A percentile compares a stretch with the other conserved stretches of the same genome.
These are phyloP conservation scores for Aureobasidium vineae DNA, from an alignment of 2,329 filamentous ascomycete genomes.

Conservation along the genomic window DNA sequence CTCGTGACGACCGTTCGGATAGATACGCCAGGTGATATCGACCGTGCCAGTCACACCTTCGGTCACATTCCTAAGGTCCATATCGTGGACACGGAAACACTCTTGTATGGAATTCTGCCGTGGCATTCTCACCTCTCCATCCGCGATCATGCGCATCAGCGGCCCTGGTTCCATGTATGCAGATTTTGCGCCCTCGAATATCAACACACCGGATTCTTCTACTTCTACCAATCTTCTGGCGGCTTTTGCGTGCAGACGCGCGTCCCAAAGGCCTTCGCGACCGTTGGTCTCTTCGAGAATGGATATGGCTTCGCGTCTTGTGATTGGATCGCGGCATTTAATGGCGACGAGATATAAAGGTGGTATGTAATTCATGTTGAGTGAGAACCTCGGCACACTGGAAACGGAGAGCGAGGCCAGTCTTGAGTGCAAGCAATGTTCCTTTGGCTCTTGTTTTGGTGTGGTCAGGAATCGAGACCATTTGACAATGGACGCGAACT, in stretches of 20 bases:
- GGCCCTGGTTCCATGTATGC: constrained; percentile 10
- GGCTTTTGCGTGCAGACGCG: constrained; percentile 30
- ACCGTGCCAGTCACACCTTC: not conserved
- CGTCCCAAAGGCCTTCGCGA: constrained; percentile 32
- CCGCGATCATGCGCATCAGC: constrained; percentile 1
- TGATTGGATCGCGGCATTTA: constrained; percentile 32
- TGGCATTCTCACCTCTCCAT: not conserved
- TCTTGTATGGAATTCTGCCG: not conserved
- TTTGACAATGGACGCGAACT: constrained; percentile 30
- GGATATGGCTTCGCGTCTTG: constrained; percentile 32
- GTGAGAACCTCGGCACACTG: constrained; percentile 31
- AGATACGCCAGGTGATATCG: not conserved
- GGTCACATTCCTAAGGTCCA: not conserved
- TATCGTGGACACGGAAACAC: not conserved
- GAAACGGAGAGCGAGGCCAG: not conserved
- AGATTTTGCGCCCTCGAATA: not conserved
- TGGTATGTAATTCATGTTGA: constrained; percentile 34
- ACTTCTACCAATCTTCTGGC: constrained; percentile 37
- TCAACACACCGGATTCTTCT: constrained; percentile 27
- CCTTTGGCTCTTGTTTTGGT: not conserved
- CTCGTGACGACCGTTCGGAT: not conserved
- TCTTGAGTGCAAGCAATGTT: constrained; percentile 10
- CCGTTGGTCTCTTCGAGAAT: constrained; percentile 28
- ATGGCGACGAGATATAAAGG: constrained; percentile 32
- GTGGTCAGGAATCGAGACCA: not conserved